Evolutionary conservation across 495 filamentous ascomycete species (phyloP), one percentile per base, ranked within the genome.

Genomic region (Hypoxylon lenormandii): DNA sequence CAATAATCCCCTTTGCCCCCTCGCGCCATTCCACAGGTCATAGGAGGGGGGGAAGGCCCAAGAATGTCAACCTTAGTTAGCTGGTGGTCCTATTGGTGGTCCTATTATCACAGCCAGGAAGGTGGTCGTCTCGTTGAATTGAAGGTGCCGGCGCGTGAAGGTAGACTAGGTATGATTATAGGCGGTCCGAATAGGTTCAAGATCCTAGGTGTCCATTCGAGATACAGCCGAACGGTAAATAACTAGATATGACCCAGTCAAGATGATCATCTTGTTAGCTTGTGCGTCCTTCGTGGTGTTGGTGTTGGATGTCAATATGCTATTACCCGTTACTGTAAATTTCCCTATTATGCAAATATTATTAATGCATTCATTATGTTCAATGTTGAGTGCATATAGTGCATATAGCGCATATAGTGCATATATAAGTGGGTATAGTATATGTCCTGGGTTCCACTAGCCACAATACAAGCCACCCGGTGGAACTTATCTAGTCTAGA

Each of bases 161-260:
- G 60, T 15, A 22, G 16, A 10, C 11, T 50, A 64, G 50, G 15
- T 60, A 11, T 42, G 16, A 65, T 43, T 54, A 60, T 60, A 70
- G 36, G 48, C 33, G 42, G 37, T 22, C 15, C 5, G 16, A 51
- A 55, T 13, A 21, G 56, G 30, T 56, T 46, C 10, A 38, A 60
- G 60, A 56, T 49, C 56, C 49, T 47, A 43, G n/a, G 33, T 36
- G 38, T 60, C 42, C 45, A 55, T 5, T 16, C 19, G 46, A 58
- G 26, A 60, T 12, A 63, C 48, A 46, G 59, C 59, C 59, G 53
- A 69, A 64, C 64, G 30, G 30, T 33, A 33, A 33, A 33, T 33
- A 33, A 33, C 30, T 11, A 33, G 30, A 33, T 7, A 11, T 33
- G 30, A 33, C 10, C 23, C 6, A 33, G 30, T 33, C 10, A 7